A percentile compares a stretch with the other conserved stretches of the same genome.
Evolutionary conservation across 768 basidiomycete genomes (phyloP).

Genomic region (Leccinum pellstonianum): DNA sequence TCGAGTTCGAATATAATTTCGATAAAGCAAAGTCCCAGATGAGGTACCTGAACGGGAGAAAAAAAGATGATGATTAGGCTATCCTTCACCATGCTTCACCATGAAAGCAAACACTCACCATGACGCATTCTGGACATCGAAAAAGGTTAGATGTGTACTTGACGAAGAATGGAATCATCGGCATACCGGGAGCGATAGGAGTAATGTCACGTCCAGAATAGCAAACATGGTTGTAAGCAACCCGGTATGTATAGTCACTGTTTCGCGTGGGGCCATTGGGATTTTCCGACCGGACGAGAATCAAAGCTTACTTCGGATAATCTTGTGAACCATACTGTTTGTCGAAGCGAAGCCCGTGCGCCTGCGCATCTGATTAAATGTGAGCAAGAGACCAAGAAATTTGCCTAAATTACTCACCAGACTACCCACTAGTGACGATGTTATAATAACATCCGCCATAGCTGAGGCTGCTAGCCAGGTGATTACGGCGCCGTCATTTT

Average conservation of each 20-base stretch:
- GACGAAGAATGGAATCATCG: not conserved
- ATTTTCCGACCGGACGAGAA: not conserved
- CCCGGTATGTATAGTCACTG: constrained; percentile 34
- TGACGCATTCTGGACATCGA: constrained; percentile 15
- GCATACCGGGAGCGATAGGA: not conserved
- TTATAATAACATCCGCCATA: not conserved
- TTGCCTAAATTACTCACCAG: not conserved
- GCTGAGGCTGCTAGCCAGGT: not conserved
- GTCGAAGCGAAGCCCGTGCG: constrained; percentile 43
- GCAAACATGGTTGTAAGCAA: constrained; percentile 14
- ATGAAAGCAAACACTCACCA: constrained; percentile 15
- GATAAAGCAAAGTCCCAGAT: constrained; percentile 27
- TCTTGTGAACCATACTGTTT: constrained; percentile 37
- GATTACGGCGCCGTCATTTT: not conserved
- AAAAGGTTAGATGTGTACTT: not conserved
- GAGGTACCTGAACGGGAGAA: constrained; percentile 10
- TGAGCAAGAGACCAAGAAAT: not conserved
- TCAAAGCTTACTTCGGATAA: constrained; percentile 37
- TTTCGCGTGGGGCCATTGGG: not conserved
- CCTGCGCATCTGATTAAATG: constrained; percentile 32
- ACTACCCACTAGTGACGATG: not conserved
- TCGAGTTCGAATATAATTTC: constrained; percentile 27
- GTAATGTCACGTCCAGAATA: constrained; percentile 23
- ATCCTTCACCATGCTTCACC: no score
- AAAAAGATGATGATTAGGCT: not conserved